These are phyloP conservation scores for Populus pruinosa DNA, from an alignment of 345 rosid genomes.

Conservation along the genomic window DNA sequence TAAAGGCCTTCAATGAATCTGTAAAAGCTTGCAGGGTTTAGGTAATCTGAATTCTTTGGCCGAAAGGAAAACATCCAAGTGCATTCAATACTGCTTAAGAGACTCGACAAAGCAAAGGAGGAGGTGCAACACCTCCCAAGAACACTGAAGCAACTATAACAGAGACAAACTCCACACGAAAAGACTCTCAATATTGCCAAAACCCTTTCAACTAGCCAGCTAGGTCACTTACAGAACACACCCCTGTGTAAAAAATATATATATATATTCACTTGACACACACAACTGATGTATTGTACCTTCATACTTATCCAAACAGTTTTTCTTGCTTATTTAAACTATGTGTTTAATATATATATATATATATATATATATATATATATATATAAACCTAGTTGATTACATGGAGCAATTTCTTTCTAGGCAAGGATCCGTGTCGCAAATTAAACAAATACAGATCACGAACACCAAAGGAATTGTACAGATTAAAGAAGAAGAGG, in stretches of 20 bases:
- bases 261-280: too few relatives aligned
- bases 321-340: background rate
- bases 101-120: slow-evolving; percentile 21
- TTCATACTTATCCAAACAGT: slow-evolving; percentile 9
- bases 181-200: background rate
- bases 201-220: background rate
- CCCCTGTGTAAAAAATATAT: background rate
- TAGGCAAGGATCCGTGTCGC: background rate
- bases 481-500: background rate
- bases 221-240: background rate
- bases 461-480: slow-evolving; percentile 2
- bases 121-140: slow-evolving; percentile 25
- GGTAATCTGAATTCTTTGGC: slow-evolving; percentile 38
- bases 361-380: background rate
- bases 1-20: slow-evolving; percentile 39
- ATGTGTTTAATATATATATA: too few relatives aligned
- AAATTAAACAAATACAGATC: background rate
- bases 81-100: slow-evolving; percentile 44
- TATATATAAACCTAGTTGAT: background rate
- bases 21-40: slow-evolving; percentile 32
- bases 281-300: too few relatives aligned
- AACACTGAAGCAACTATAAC: slow-evolving; percentile 8
- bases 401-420: background rate
- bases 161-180: slow-evolving; percentile 24
- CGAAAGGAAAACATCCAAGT: slow-evolving; percentile 14